phyloP scores from a whole-genome alignment of 495 filamentous ascomycete genomes.

The Chaetomidium leptoderma region DNA sequence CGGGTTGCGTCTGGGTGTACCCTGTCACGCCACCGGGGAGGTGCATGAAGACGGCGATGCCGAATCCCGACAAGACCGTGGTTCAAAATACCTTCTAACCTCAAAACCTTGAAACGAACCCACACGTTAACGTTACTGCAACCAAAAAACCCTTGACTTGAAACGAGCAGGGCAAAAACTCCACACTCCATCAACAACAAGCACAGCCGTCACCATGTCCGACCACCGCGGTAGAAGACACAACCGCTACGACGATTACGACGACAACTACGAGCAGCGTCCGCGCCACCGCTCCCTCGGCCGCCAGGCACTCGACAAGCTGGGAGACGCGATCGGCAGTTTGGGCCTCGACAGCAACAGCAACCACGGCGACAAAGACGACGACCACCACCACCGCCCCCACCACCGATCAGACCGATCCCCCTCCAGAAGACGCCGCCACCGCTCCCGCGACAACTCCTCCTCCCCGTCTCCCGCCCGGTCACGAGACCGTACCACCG shows the following conservation, averaged over 20 bases:
- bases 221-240: constrained; percentile 22
- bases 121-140: too few species aligned
- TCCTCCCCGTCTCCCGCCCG: too few species aligned
- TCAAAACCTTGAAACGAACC: too few species aligned
- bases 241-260: constrained; percentile 10
- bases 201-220: constrained; percentile 9
- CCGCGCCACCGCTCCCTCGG: constrained; percentile 26
- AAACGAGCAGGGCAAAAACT: too few species aligned
- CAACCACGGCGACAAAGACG: not conserved
- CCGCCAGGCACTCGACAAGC: constrained; percentile 24
- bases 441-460: constrained; percentile 4
- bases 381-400: not conserved
- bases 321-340: constrained; percentile 17
- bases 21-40: too few species aligned
- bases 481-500: not conserved
- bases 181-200: not conserved
- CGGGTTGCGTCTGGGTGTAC: too few species aligned
- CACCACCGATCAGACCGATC: constrained; percentile 2
- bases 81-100: too few species aligned
- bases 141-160: not conserved
- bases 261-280: constrained; percentile 9
- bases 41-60: too few species aligned
- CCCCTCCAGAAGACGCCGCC: not conserved
- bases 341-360: constrained; percentile 15
- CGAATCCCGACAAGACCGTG: too few species aligned